Conservation (phyloP, 495 filamentous ascomycete genomes). For the Hypoxylon lienhwacheense region DNA sequence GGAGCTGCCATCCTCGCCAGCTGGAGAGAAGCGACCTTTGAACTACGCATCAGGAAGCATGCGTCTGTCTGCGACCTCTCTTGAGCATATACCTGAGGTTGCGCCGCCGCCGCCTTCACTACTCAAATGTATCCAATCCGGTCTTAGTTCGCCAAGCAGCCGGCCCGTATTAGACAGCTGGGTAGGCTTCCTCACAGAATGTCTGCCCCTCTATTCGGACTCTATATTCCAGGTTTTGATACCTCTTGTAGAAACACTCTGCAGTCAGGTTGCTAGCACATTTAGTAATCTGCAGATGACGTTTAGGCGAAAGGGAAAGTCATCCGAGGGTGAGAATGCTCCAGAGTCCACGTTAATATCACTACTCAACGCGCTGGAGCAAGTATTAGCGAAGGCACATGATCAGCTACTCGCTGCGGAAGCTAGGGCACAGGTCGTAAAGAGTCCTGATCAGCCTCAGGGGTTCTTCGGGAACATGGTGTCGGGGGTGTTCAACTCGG, state of each 20-base stretch:
- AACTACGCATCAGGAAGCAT: slow-evolving; percentile 37
- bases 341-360: slow-evolving; percentile 73
- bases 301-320: slow-evolving; percentile 51
- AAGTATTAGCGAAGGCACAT: slow-evolving; percentile 84
- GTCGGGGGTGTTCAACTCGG: slow-evolving; percentile 83
- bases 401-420: slow-evolving; percentile 79
- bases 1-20: slow-evolving; percentile 48
- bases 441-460: slow-evolving; percentile 81
- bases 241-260: slow-evolving; percentile 87
- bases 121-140: slow-evolving; percentile 78
- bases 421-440: slow-evolving; percentile 63
- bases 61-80: slow-evolving; percentile 22
- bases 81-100: slow-evolving; percentile 38
- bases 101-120: slow-evolving; percentile 70
- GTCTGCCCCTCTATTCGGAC: slow-evolving; percentile 77
- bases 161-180: slow-evolving; percentile 84
- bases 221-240: slow-evolving; percentile 88
- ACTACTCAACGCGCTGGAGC: slow-evolving; percentile 85
- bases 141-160: slow-evolving; percentile 74
- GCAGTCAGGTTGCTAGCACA: slow-evolving; percentile 67
- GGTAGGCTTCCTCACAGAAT: slow-evolving; percentile 83
- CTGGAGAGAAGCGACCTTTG: slow-evolving; percentile 45
- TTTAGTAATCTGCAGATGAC: slow-evolving; percentile 64
- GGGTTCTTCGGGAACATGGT: slow-evolving; percentile 98
- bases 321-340: slow-evolving; percentile 39